Evolutionary conservation across 2,329 filamentous ascomycete genomes (phyloP), one percentile per base, ranked within the genome.

Genomic region (Monosporascus sp.): DNA sequence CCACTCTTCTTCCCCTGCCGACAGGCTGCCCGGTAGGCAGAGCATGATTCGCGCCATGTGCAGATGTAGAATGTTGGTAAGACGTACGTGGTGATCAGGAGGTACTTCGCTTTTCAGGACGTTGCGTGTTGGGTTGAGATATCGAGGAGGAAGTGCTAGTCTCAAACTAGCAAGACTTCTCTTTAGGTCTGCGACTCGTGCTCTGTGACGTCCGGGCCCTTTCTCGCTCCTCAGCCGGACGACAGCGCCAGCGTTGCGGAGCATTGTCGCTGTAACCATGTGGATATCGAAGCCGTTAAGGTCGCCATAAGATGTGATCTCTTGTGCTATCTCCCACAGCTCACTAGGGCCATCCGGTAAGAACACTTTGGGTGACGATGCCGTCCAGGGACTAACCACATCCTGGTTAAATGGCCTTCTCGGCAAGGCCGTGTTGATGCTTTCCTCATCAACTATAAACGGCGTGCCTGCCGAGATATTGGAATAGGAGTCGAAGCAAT

Each of bases 401-500:
- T 54, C 52, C 22, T 57, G 51, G 18, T 47, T 48, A 22, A 55
- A 48, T 11, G 56, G 52, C 31, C 51, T 50, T 25, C 57, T 54
- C n/a, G 62, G 31, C 8, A 68, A 56, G n/a, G 64, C 58, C 1
- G 64, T 68, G 37, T 58, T 63, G 49, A 68, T 63, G 51, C 59
- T 59, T 38, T 67, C 62, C 22, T 58, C 49, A 8, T 68, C 63
- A 17, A 68, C 49, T 5, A 67, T 41, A 38, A 62, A 66, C 38
- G 65, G 66, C 0, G 62, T 60, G 2, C 53, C 63, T 1, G 62
- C 60, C 6, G 65, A 55, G 2, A 69, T 63, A 50, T 71, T 71
- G 11, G 67, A 65, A 51, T 71, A 71, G 1, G 65, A 61, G 50
- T 71, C 69, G 2, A 71, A 59, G 25, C 65, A 63, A 53, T 68